Evolutionary conservation across 441 rosid genomes (phyloP).

Genomic region (Lepidium campestre): DNA sequence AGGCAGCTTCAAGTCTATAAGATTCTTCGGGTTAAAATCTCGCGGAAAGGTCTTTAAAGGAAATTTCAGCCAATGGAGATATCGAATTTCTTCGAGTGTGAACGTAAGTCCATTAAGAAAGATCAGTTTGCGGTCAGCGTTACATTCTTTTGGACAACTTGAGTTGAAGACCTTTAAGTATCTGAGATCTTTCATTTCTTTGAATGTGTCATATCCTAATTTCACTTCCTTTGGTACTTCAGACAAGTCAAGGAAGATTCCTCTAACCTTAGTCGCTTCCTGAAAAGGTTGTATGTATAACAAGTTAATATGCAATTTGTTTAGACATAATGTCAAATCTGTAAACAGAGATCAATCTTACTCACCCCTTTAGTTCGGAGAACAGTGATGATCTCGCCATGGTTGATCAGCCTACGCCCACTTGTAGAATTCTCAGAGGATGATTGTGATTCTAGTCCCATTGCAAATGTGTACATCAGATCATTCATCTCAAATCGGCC

Average conservation of each 20-base stretch:
- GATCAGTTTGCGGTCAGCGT: background rate
- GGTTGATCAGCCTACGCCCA: background rate
- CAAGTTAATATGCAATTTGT: too few species aligned
- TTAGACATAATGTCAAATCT: too few species aligned
- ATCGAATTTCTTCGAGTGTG: background rate
- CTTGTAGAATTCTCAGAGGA: background rate
- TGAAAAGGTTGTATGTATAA: too few species aligned
- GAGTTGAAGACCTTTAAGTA: constrained; percentile 18
- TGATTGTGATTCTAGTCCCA: background rate
- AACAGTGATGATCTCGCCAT: background rate
- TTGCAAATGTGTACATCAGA: background rate
- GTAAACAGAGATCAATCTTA: background rate
- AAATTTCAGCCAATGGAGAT: constrained; percentile 20
- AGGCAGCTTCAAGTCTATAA: constrained; percentile 12
- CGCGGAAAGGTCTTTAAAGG: background rate
- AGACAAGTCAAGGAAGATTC: constrained; percentile 18
- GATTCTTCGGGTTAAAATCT: constrained; percentile 17
- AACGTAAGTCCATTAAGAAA: constrained; percentile 8
- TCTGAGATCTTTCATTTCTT: background rate
- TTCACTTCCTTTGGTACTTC: background rate
- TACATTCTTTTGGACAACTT: background rate
- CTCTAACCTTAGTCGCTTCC: constrained; percentile 6
- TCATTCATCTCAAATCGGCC: constrained; percentile 25
- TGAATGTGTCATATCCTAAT: background rate
- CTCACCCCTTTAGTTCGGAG: constrained; percentile 4